phyloP scores from a whole-genome alignment of 192 early-diverging fungal genomes.

The Powellomyces hirtus region DNA sequence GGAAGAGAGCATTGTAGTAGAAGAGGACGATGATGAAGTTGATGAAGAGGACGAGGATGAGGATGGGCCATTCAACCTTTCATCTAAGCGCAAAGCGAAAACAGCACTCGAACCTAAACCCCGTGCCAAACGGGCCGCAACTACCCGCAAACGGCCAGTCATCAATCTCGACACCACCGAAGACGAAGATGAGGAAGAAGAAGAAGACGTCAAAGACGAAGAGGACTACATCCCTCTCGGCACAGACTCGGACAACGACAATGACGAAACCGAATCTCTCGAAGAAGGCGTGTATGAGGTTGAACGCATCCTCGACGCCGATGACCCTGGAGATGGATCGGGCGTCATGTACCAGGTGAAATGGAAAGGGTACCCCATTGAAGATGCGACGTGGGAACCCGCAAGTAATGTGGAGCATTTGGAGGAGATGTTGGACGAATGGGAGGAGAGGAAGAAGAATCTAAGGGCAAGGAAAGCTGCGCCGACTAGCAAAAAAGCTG shows the following conservation, averaged over 20 bases:
- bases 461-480: constrained; percentile 19
- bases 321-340: neutral
- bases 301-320: neutral
- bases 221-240: neutral
- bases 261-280: constrained; percentile 7
- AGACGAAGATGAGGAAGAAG: constrained; percentile 1
- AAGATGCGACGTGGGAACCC: constrained; percentile 14
- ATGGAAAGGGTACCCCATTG: neutral
- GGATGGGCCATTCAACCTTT: neutral
- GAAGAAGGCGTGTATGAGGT: constrained; percentile 17
- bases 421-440: neutral
- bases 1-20: neutral
- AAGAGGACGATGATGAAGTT: neutral
- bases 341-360: neutral
- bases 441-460: neutral
- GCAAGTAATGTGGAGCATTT: neutral
- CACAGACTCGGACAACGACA: constrained; percentile 23
- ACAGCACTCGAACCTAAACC: too few relatives aligned
- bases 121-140: neutral
- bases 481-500: neutral
- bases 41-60: neutral
- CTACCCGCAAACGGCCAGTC: neutral
- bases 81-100: neutral
- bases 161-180: neutral
- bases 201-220: constrained; percentile 4